phyloP scores from a whole-genome alignment of 2,329 filamentous ascomycete species.

The Calonectria pteridis region DNA sequence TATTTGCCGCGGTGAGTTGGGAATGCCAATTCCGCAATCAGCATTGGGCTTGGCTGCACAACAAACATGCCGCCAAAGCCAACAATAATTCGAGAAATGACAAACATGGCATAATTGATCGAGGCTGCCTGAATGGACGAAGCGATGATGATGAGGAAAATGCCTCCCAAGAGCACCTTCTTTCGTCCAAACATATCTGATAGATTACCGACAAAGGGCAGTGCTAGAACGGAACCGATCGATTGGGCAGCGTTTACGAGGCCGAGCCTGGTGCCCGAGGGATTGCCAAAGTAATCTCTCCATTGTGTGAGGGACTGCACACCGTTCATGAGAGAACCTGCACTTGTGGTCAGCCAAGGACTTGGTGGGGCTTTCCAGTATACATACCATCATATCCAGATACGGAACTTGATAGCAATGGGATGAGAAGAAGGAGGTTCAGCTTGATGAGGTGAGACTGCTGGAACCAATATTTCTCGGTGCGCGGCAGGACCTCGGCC shows the following conservation, averaged over 20 bases:
- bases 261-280: conserved; percentile 46
- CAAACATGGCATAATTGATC: conserved; percentile 51
- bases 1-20: conserved; percentile 49
- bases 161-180: conserved; percentile 49
- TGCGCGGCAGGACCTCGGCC: conserved; percentile 52
- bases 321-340: conserved; percentile 54
- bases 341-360: conserved; percentile 1
- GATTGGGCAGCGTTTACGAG: conserved; percentile 49
- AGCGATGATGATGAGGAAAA: conserved; percentile 50
- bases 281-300: conserved; percentile 53
- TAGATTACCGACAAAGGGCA: conserved; percentile 49
- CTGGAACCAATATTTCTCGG: conserved; percentile 57
- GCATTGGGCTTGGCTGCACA: conserved; percentile 46
- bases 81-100: conserved; percentile 48
- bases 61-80: conserved; percentile 48
- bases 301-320: conserved; percentile 55
- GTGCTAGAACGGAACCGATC: conserved; percentile 50
- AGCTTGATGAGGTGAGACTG: conserved; percentile 57
- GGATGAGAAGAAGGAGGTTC: conserved; percentile 59
- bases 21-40: conserved; percentile 51
- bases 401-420: conserved; percentile 56
- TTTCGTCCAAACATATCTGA: conserved; percentile 56
- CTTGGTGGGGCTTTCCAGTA: neutral
- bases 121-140: conserved; percentile 53
- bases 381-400: conserved; percentile 58